Conservation (phyloP, 148 eudicot species). For the Camellia granthamiana region DNA sequence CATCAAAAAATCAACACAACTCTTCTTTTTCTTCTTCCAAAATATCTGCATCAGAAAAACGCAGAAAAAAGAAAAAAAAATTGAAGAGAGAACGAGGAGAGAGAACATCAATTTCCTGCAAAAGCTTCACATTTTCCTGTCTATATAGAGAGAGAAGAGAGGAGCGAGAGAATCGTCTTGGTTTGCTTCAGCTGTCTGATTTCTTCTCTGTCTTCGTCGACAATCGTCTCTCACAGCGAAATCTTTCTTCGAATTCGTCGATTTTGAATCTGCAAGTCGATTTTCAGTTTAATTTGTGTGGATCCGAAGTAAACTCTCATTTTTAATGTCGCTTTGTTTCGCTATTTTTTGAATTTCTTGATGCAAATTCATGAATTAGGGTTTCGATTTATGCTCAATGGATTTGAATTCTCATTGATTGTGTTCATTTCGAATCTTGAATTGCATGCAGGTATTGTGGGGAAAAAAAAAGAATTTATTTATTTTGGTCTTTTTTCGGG, state of each 20-base stretch:
- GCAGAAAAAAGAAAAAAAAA: no score
- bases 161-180: no score
- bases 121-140: no score
- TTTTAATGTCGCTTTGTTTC: neutral
- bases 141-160: no score
- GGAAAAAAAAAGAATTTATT: neutral
- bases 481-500: no score
- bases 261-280: conserved; percentile 7
- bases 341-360: neutral
- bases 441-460: conserved; percentile 29
- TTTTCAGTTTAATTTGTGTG: neutral
- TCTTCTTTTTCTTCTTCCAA: no score
- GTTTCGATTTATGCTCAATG: neutral
- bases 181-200: conserved; percentile 19
- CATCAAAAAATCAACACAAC: no score
- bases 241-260: neutral
- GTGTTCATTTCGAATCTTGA: conserved; percentile 12
- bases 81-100: no score
- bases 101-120: no score
- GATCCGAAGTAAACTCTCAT: neutral
- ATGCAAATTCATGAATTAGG: neutral
- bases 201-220: conserved; percentile 6
- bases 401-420: neutral
- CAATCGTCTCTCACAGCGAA: neutral
- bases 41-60: no score